Conservation (phyloP, 2,329 filamentous ascomycete species). For the Monosporascus sp. region DNA sequence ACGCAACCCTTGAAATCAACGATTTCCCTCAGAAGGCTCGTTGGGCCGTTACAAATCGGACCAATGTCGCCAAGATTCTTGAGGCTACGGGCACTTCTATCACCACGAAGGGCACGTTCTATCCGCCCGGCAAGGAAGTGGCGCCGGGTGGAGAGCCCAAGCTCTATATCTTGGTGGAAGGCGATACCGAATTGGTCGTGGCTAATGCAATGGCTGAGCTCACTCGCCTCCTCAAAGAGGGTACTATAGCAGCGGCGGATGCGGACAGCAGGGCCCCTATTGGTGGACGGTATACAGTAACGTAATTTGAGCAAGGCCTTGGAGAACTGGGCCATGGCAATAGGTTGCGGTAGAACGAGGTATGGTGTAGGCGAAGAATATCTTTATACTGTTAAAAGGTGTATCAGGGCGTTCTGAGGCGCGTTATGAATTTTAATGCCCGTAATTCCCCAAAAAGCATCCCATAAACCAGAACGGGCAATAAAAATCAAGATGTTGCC, state of each 20-base stretch:
- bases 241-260: constrained; percentile 82
- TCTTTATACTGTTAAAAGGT: no score
- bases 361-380: not conserved
- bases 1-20: constrained; percentile 97
- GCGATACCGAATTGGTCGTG: constrained; percentile 90
- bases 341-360: not conserved
- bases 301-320: constrained; percentile 40
- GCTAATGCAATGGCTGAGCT: constrained; percentile 87
- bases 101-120: constrained; percentile 94
- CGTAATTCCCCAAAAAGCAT: not conserved
- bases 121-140: constrained; percentile 75
- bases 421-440: no score
- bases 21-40: constrained; percentile 98
- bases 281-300: constrained; percentile 80
- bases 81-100: constrained; percentile 93
- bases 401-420: no score
- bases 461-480: not conserved
- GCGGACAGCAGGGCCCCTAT: constrained; percentile 75
- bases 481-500: not conserved
- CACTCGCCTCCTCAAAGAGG: constrained; percentile 81
- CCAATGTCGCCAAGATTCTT: constrained; percentile 96
- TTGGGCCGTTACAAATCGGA: constrained; percentile 97
- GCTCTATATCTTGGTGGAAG: constrained; percentile 95
- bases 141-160: constrained; percentile 75
- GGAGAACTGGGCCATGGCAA: not conserved